Base-by-base conservation (phyloP, 2,329 filamentous ascomycete species). In the Fusarium algeriense region DNA sequence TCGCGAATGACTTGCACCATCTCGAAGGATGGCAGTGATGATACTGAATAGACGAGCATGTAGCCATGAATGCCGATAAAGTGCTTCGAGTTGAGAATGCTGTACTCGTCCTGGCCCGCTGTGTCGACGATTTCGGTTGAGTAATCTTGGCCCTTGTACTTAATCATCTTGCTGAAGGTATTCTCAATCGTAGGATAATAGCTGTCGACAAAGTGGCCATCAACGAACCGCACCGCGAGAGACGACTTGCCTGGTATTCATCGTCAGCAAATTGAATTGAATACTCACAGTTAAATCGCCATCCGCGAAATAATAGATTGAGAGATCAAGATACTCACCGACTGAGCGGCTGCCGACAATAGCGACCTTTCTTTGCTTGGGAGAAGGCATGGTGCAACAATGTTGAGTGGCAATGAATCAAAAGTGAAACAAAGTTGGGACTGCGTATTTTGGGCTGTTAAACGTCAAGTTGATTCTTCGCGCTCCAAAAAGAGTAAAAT, bases 111-210 rank as follows among this genome's bases (percentile, higher is more conserved):
- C 92, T 97, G 95, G 67, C 96, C 96, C 57, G 96, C 96, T 32
- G 96, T 99, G 81, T 99, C 96, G 81, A 99, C 96, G 78, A 99
- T 98, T 84, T 99, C 96, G 15, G 95, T 97, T 55, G 93, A 91
- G 82, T 91, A 99, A 73, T 98, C 96, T 82, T 98, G 94, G 54
- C 93, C 92, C 83, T 96, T 97, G 82, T 93, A 92, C 77, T 93
- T 92, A 81, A 99, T 97, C 75, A 94, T 91, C 82, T 97, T 97
- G 86, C 92, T 97, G 81, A 99, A 99, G 5, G 95, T 98, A 82
- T 98, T 99, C 83, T 99, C 96, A 78, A 99, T 98, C 43, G 96
- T 99, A 38, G 96, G 96, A 82, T 99, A 99, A 84, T 99, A 99
- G 82, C 93, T 97, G 82, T 99, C 96, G 79, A 99, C 95, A 80